Percentiles rank a stretch among this genome's conserved stretches.
These are phyloP conservation scores for Endoconidiophora polonica DNA, from an alignment of 2,329 filamentous ascomycete species.

Conservation along the genomic window DNA sequence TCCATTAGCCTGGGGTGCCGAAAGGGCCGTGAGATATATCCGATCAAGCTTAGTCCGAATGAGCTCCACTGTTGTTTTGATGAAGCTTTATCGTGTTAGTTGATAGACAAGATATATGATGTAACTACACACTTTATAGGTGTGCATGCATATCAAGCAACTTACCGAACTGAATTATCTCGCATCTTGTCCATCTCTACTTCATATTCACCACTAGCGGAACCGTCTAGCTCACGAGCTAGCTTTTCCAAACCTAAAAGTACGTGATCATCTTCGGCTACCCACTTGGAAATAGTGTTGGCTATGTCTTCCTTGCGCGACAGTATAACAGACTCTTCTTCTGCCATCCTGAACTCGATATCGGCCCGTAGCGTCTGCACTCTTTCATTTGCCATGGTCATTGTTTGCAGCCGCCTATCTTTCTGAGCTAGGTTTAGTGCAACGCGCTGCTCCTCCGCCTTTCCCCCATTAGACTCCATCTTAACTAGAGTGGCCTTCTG, in stretches of 20 bases:
- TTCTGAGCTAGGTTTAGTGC: too few species aligned
- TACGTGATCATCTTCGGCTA: slow-evolving; percentile 39
- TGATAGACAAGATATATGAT: not conserved
- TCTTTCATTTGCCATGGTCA: too few species aligned
- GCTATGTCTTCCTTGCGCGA: too few species aligned
- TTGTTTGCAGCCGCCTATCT: too few species aligned
- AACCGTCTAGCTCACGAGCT: slow-evolving; percentile 39
- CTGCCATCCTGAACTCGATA: too few species aligned
- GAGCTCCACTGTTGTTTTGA: slow-evolving; percentile 39
- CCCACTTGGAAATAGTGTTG: slow-evolving; percentile 18
- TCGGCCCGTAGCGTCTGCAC: too few species aligned
- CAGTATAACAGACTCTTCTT: too few species aligned
- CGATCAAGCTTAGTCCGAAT: slow-evolving; percentile 37
- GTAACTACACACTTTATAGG: too few species aligned
- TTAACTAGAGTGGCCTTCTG: too few species aligned
- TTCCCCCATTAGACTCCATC: too few species aligned
- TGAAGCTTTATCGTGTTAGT: slow-evolving; percentile 24
- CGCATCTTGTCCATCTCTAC: slow-evolving; percentile 39
- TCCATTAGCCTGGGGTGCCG: slow-evolving; percentile 16
- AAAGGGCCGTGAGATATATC: slow-evolving; percentile 32
- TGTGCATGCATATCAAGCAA: not conserved
- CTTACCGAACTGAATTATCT: slow-evolving; percentile 37
- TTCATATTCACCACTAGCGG: slow-evolving; percentile 31
- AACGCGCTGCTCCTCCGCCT: too few species aligned
- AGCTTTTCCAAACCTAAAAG: slow-evolving; percentile 50